Evolutionary conservation across 306 rosid species (phyloP).

Genomic region (Acacia acuminata): DNA sequence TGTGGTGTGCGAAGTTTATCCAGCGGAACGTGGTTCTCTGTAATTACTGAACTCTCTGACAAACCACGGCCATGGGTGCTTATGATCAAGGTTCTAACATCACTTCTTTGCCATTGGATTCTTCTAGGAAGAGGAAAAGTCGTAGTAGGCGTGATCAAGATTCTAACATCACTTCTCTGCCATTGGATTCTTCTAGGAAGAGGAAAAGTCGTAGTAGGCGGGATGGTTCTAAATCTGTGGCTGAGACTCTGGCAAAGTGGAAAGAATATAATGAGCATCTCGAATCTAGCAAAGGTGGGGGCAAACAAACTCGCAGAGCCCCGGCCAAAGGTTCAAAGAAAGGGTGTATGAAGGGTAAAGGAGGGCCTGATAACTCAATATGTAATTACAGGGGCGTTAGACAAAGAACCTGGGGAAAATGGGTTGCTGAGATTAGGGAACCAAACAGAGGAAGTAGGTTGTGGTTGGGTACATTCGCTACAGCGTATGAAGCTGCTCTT

Average conservation of each 20-base stretch:
- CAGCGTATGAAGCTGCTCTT: constrained; percentile 60
- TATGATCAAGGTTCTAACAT: constrained; percentile 39
- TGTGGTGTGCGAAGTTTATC: not conserved
- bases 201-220: constrained; percentile 68
- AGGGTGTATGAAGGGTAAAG: constrained; percentile 99
- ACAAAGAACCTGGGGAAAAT: constrained; percentile 98
- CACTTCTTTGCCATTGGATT: constrained; percentile 37
- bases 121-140: constrained; percentile 76
- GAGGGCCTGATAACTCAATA: constrained; percentile 81
- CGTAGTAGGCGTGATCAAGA: constrained; percentile 58
- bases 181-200: constrained; percentile 63
- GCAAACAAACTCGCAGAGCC: constrained; percentile 44
- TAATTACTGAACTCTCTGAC: not conserved
- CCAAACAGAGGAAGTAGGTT: constrained; percentile 73
- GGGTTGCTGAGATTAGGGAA: constrained; percentile 95
- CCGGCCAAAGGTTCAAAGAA: constrained; percentile 97
- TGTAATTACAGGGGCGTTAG: constrained; percentile 91
- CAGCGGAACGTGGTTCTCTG: constrained; percentile 18
- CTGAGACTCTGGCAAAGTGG: constrained; percentile 81
- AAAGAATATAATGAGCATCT: constrained; percentile 51
- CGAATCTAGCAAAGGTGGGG: constrained; percentile 30
- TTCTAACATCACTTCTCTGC: constrained; percentile 25
- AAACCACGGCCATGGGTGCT: constrained; percentile 48
- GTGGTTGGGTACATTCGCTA: constrained; percentile 68
- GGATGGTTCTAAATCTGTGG: constrained; percentile 54